These are phyloP conservation scores for Phlebiopsis gigantea DNA, from an alignment of 768 basidiomycete genomes.

Conservation along the genomic window DNA sequence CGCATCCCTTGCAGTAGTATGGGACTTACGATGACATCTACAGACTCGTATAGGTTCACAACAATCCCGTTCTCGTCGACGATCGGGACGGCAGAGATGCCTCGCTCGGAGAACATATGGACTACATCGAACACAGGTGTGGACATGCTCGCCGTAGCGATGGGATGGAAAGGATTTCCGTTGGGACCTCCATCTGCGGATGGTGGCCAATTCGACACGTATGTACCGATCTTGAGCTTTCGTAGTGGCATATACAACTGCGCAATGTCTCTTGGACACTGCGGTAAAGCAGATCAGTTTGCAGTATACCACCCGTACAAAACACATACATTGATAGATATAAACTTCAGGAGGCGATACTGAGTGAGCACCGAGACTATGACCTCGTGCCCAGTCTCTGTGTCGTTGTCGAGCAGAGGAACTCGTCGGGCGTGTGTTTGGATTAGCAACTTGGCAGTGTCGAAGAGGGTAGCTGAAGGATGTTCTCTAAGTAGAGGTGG, in stretches of 20 bases:
- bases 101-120: slow-evolving; percentile 94
- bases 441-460: slow-evolving; percentile 85
- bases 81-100: slow-evolving; percentile 96
- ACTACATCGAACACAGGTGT: slow-evolving; percentile 98
- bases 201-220: slow-evolving; percentile 49
- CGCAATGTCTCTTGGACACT: slow-evolving; percentile 86
- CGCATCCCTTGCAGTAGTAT: not conserved
- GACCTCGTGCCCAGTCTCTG: slow-evolving; percentile 92
- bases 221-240: slow-evolving; percentile 90
- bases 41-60: slow-evolving; percentile 95
- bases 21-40: slow-evolving; percentile 88
- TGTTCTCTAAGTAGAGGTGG: slow-evolving; percentile 89
- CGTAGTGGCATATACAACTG: slow-evolving; percentile 77
- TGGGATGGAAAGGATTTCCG: slow-evolving; percentile 77
- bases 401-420: slow-evolving; percentile 89
- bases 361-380: slow-evolving; percentile 96
- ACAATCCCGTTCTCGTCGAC: slow-evolving; percentile 90
- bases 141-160: slow-evolving; percentile 84
- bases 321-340: slow-evolving; percentile 82
- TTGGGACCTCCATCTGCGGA: slow-evolving; percentile 41
- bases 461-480: slow-evolving; percentile 82
- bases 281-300: not conserved
- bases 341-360: slow-evolving; percentile 97
- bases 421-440: slow-evolving; percentile 93
- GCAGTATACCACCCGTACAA: not conserved